These are phyloP conservation scores for Aspergillus ostianus DNA, from an alignment of 495 filamentous ascomycete species.

Conservation along the genomic window DNA sequence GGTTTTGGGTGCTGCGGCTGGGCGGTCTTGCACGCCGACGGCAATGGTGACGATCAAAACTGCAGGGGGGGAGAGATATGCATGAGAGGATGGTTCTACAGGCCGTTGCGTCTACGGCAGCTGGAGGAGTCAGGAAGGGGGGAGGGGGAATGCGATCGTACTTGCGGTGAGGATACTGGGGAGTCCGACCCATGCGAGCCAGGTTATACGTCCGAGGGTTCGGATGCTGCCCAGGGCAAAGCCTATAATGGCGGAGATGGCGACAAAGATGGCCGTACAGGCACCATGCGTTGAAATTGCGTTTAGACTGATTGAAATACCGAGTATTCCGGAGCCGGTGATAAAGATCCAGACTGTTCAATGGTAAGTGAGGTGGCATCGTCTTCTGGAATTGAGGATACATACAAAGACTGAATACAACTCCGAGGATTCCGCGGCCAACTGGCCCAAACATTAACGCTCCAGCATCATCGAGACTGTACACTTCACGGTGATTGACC, in stretches of 20 bases:
- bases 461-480: slow-evolving; percentile 67
- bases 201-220: slow-evolving; percentile 38
- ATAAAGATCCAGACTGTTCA: slow-evolving; percentile 47
- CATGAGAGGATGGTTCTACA: background rate
- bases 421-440: slow-evolving; percentile 59
- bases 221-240: slow-evolving; percentile 35
- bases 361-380: background rate
- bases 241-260: slow-evolving; percentile 32
- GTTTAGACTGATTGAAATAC: slow-evolving; percentile 69
- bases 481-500: slow-evolving; percentile 60
- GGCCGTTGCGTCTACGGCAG: slow-evolving; percentile 31
- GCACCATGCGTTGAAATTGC: slow-evolving; percentile 59
- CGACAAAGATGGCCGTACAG: slow-evolving; percentile 56
- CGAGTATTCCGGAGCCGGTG: slow-evolving; percentile 53
- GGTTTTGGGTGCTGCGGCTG: slow-evolving; percentile 30
- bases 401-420: slow-evolving; percentile 49
- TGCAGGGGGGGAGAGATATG: slow-evolving; percentile 31
- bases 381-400: slow-evolving; percentile 6
- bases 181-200: slow-evolving; percentile 41
- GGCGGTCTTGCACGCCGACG: slow-evolving; percentile 53
- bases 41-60: slow-evolving; percentile 70
- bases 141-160: slow-evolving; percentile 14
- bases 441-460: slow-evolving; percentile 59
- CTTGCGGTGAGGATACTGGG: slow-evolving; percentile 35
- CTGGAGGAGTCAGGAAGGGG: too few species aligned